These are phyloP conservation scores for Limnomonas spitsbergensis DNA, from an alignment of 139 green algal genomes.

Conservation along the genomic window DNA sequence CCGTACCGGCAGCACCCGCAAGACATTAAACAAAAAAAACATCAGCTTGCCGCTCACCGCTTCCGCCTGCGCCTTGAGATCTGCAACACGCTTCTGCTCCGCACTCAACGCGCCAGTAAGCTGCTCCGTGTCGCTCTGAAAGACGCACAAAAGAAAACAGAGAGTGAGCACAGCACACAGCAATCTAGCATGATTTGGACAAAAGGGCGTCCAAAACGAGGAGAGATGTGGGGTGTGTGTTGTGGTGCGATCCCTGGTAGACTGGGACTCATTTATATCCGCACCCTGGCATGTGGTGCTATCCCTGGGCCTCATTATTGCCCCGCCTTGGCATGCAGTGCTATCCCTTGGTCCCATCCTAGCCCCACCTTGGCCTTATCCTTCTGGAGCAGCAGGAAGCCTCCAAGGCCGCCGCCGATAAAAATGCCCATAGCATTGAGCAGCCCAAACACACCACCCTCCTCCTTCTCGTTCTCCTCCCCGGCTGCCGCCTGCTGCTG, in stretches of 20 bases:
- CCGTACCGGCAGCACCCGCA: background rate
- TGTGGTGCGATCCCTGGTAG: too few relatives aligned
- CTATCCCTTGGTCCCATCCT: too few relatives aligned
- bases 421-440: slow-evolving; percentile 33
- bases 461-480: slow-evolving; percentile 11
- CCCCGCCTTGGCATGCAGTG: too few relatives aligned
- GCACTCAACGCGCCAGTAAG: background rate
- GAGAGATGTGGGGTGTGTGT: too few relatives aligned
- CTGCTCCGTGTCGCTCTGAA: background rate
- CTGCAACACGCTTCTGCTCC: slow-evolving; percentile 18
- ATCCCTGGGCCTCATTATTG: too few relatives aligned
- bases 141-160: background rate
- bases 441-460: slow-evolving; percentile 8
- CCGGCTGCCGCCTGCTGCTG: too few relatives aligned
- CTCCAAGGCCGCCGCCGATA: slow-evolving; percentile 36
- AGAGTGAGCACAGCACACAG: background rate
- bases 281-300: too few relatives aligned
- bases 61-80: slow-evolving; percentile 16
- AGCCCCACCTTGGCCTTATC: slow-evolving; percentile 23
- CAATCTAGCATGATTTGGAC: background rate
- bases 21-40: background rate
- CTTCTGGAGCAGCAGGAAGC: slow-evolving; percentile 37
- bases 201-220: background rate
- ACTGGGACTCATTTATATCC: too few relatives aligned
- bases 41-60: slow-evolving; percentile 1